Percentiles rank a stretch among this genome's conserved stretches.
Conservation (phyloP, 106 monocot genomes). For the Dendrobium officinale region DNA sequence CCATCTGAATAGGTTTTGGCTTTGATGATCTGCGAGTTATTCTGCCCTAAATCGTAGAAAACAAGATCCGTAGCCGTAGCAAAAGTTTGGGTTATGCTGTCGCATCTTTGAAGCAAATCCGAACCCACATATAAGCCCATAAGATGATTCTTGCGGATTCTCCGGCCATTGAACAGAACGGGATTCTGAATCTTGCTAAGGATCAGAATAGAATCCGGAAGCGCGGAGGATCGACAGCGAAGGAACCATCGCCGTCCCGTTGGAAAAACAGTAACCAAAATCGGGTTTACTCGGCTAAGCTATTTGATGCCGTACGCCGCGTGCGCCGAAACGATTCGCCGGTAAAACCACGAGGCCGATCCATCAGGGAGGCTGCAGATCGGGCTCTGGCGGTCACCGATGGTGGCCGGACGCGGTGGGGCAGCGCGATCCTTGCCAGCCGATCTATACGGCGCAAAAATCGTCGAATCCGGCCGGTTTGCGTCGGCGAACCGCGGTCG, state of each 20-base stretch:
- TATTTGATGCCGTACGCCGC: conserved; percentile 38
- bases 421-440: conserved; percentile 50
- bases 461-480: neutral
- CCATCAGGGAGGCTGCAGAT: conserved; percentile 49
- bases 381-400: conserved; percentile 48
- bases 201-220: conserved; percentile 11
- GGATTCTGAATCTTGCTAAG: neutral
- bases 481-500: neutral
- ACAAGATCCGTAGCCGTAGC: neutral
- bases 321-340: conserved; percentile 7
- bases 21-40: neutral
- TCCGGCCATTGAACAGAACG: neutral
- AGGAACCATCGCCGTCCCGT: neutral
- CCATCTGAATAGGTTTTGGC: neutral
- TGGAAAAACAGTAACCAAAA: conserved; percentile 29
- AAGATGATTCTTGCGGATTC: neutral
- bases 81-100: neutral
- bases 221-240: neutral
- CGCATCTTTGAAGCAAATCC: neutral
- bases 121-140: neutral
- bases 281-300: conserved; percentile 42
- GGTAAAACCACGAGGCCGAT: conserved; percentile 4
- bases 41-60: neutral
- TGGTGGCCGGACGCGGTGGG: conserved; percentile 54
- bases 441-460: neutral